Evolutionary conservation across 2,329 filamentous ascomycete genomes (phyloP).

Genomic region (Amauroascus verrucosus): DNA sequence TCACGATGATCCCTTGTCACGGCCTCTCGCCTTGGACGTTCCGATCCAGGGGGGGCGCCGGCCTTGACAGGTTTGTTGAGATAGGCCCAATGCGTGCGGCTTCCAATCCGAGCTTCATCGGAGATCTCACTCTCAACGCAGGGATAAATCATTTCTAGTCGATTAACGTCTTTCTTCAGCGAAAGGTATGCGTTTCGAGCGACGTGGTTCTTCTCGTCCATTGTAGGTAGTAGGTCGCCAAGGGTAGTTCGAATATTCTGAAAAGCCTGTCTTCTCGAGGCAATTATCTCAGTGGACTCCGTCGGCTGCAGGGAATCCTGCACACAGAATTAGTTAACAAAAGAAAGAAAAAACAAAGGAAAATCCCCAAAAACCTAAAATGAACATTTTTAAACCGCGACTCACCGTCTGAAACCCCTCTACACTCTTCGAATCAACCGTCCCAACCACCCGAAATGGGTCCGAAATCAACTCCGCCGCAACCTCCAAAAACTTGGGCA

Average conservation of each 20-base stretch:
- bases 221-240: constrained; percentile 72
- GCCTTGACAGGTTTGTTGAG: constrained; percentile 61
- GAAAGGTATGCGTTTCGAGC: constrained; percentile 86
- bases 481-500: constrained; percentile 59
- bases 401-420: constrained; percentile 8
- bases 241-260: constrained; percentile 67
- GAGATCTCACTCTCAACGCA: constrained; percentile 82
- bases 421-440: background rate
- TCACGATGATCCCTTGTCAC: constrained; percentile 70
- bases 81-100: constrained; percentile 89
- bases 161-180: constrained; percentile 69
- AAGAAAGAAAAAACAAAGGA: constrained; percentile 3
- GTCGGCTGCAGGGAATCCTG: constrained; percentile 5
- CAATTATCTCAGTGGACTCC: constrained; percentile 28
- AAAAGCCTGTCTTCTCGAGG: constrained; percentile 56
- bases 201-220: constrained; percentile 97
- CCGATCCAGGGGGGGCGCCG: constrained; percentile 49
- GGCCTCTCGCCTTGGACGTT: constrained; percentile 67
- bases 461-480: constrained; percentile 26
- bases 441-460: constrained; percentile 5
- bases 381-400: no score
- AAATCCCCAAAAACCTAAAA: constrained; percentile 8
- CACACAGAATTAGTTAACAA: background rate
- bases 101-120: constrained; percentile 88
- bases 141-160: constrained; percentile 78